A percentile compares a stretch with the other conserved stretches of the same genome.
These are phyloP conservation scores for Phialophora tarda DNA, from an alignment of 2,329 filamentous ascomycete genomes.

Conservation along the genomic window DNA sequence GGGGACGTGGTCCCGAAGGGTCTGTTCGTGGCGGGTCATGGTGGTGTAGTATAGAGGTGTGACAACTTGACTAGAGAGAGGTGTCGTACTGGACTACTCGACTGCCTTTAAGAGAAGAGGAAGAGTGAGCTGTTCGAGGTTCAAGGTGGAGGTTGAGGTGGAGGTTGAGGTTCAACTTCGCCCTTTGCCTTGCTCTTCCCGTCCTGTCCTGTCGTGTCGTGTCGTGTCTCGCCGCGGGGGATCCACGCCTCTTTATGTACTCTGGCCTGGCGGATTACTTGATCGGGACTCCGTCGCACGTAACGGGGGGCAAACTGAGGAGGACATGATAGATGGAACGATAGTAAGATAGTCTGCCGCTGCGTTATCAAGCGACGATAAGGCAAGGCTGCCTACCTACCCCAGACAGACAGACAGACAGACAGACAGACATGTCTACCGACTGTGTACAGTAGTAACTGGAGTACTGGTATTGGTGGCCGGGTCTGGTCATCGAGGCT, in stretches of 20 bases:
- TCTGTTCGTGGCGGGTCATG: not conserved
- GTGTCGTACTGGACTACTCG: too few species aligned
- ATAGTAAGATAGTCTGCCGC: not conserved
- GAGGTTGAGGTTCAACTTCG: not conserved
- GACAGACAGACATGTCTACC: too few species aligned
- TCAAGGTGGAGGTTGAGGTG: too few species aligned
- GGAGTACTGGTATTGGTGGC: too few species aligned
- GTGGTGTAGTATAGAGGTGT: too few species aligned
- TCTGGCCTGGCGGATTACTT: not conserved
- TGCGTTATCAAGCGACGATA: slow-evolving; percentile 10
- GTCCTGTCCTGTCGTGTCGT: not conserved
- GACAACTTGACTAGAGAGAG: too few species aligned
- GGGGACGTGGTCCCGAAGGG: slow-evolving; percentile 42
- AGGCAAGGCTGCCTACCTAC: not conserved
- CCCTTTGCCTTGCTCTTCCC: not conserved
- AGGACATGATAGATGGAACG: not conserved
- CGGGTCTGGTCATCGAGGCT: not conserved
- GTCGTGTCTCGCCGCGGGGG: not conserved
- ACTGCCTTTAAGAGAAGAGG: too few species aligned
- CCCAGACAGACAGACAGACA: too few species aligned
- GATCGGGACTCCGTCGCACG: not conserved
- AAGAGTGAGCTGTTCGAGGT: too few species aligned
- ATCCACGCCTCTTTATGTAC: not conserved
- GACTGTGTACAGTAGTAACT: too few species aligned
- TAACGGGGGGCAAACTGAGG: too few species aligned